Evolutionary conservation across 1,139 yeast species (phyloP), one percentile per base, ranked within the genome.

Genomic region (Sugiyamaella grinbergsii): DNA sequence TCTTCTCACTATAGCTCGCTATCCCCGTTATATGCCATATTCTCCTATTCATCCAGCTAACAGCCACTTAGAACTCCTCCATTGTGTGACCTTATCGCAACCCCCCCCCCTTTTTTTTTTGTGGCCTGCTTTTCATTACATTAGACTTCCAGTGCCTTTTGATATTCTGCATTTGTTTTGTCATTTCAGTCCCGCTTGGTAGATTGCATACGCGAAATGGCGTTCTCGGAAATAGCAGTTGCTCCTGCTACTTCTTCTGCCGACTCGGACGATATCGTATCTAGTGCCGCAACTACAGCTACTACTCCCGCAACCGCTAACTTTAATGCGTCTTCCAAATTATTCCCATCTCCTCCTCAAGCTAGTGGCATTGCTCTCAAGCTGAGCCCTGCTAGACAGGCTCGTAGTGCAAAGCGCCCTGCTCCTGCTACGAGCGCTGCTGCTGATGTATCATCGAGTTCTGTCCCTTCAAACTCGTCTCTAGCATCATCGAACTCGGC

Each of bases 151-250:
- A n/a, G n/a, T n/a, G n/a, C n/a, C n/a, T n/a, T n/a, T n/a, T n/a
- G n/a, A n/a, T 18, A 32, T 18, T 8, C 37, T 15, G 7, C 13
- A 32, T 11, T 32, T 13, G 20, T 34, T 34, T 10, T 11, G n/a
- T 13, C 39, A 8, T 26, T 8, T 26, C 29, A 26, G 29, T 11
- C 10, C 29, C 29, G 10, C 8, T 8, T 26, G 8, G 29, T 8
- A 26, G 10, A 29, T 29, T 29, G 33, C 10, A 36, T 36, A 23
- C 40, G 22, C 8, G 44, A 40, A 28, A 40, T 40, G 36, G 44
- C 44, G 15, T 40, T 8, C 18, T 40, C 44, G n/a, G 36, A 15
- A 19, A 36, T 40, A 15, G 44, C 44, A 7, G 36, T 40, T 16
- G 44, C 44, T 16, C 18, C 44, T 40, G 28, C 26, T 22, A 36